phyloP scores from a whole-genome alignment of 371 early-diverging fungal species.

The Mucor circinelloides region DNA sequence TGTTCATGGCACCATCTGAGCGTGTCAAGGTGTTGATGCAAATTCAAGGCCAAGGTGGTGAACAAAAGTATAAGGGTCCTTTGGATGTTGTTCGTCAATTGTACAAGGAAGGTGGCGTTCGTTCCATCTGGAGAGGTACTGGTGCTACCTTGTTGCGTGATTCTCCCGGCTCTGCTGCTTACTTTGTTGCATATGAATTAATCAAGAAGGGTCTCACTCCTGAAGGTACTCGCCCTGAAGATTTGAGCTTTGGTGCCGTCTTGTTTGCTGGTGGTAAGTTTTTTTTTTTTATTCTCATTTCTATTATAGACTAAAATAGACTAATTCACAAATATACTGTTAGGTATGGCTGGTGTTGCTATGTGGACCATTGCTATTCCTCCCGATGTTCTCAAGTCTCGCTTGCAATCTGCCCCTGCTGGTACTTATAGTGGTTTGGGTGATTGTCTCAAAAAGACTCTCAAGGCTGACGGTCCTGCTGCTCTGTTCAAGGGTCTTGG shows the following conservation, averaged over 20 bases:
- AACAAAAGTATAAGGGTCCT: conserved; percentile 78
- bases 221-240: conserved; percentile 68
- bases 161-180: conserved; percentile 95
- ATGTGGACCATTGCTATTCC: conserved; percentile 91
- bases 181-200: conserved; percentile 94
- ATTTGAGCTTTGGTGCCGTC: conserved; percentile 77
- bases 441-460: conserved; percentile 80
- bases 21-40: conserved; percentile 96
- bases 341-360: conserved; percentile 78
- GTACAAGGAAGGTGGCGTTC: conserved; percentile 79
- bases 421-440: conserved; percentile 87
- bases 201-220: conserved; percentile 83
- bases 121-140: conserved; percentile 90
- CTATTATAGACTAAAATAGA: neutral
- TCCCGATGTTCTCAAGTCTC: conserved; percentile 96
- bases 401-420: conserved; percentile 93
- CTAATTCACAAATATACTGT: neutral
- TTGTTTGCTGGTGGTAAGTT: conserved; percentile 92
- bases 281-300: neutral
- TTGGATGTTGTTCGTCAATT: conserved; percentile 75
- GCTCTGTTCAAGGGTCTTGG: conserved; percentile 97
- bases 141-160: conserved; percentile 94
- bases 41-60: conserved; percentile 58
- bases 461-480: conserved; percentile 85
- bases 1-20: conserved; percentile 93